Conservation (phyloP, 2,329 filamentous ascomycete species). For the Colletotrichum sp. region DNA sequence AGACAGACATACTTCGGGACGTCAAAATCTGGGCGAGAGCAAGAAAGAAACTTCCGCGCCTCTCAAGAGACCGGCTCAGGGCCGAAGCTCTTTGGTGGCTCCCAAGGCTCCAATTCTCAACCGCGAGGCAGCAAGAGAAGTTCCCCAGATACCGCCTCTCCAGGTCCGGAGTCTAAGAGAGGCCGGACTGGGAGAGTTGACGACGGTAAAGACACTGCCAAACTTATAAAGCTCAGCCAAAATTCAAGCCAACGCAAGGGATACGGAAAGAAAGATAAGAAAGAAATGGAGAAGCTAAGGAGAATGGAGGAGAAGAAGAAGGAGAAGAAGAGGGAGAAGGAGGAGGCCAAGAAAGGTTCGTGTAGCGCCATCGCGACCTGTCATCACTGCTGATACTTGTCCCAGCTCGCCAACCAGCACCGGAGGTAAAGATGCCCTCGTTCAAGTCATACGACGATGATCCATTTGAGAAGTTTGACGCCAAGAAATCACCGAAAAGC, state of each 20-base stretch:
- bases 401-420: not conserved
- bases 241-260: not conserved
- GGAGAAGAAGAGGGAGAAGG: not conserved
- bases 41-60: not conserved
- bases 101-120: not conserved
- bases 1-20: not conserved
- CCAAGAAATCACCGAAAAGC: not conserved
- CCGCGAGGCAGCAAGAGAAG: not conserved
- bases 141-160: not conserved
- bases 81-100: not conserved
- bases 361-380: not conserved
- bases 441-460: conserved; percentile 20
- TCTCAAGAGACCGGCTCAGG: not conserved
- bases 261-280: not conserved
- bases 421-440: not conserved
- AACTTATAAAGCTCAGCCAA: not conserved
- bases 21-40: not conserved
- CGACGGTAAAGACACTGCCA: not conserved
- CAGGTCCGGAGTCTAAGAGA: not conserved
- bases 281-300: not conserved
- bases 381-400: not conserved
- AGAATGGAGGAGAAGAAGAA: not conserved
- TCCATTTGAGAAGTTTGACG: conserved; percentile 1
- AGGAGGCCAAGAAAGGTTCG: not conserved
- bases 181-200: not conserved